Conservation (phyloP, 2,329 filamentous ascomycete species). For the Ceratocystis smalleyi region DNA sequence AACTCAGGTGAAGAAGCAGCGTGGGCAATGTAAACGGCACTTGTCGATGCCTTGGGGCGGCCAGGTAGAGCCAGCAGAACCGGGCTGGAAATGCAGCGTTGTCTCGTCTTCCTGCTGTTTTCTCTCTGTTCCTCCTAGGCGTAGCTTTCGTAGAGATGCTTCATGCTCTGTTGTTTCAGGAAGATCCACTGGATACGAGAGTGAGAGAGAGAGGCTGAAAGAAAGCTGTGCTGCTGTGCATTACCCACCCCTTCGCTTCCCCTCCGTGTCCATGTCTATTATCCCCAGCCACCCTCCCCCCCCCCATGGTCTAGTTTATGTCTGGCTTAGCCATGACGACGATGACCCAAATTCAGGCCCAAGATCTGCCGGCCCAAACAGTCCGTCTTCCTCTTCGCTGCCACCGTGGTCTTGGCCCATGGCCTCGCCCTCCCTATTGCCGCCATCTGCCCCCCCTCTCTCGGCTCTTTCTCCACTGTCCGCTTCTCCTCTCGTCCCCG, state of each 20-base stretch:
- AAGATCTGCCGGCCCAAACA: neutral
- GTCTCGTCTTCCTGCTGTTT: neutral
- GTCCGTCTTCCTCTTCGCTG: neutral
- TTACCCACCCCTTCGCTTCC: neutral
- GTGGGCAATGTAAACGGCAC: neutral
- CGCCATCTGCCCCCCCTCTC: neutral
- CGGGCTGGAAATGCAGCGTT: neutral
- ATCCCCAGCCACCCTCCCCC: neutral
- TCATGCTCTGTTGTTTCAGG: neutral
- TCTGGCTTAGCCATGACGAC: neutral
- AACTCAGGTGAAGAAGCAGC: neutral
- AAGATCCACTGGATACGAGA: neutral
- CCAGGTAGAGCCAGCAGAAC: too few relatives aligned
- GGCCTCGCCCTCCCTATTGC: neutral
- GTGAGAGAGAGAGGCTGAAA: neutral
- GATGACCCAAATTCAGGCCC: neutral
- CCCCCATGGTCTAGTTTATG: neutral
- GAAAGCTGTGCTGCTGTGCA: neutral
- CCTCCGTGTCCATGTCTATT: neutral
- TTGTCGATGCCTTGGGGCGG: too few relatives aligned
- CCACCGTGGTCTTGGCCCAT: neutral
- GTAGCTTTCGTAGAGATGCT: neutral
- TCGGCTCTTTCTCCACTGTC: neutral
- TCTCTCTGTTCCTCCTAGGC: neutral
- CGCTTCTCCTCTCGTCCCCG: neutral